Evolutionary conservation across 371 early-diverging fungal species (phyloP).

Genomic region (Entomophthora muscae): DNA sequence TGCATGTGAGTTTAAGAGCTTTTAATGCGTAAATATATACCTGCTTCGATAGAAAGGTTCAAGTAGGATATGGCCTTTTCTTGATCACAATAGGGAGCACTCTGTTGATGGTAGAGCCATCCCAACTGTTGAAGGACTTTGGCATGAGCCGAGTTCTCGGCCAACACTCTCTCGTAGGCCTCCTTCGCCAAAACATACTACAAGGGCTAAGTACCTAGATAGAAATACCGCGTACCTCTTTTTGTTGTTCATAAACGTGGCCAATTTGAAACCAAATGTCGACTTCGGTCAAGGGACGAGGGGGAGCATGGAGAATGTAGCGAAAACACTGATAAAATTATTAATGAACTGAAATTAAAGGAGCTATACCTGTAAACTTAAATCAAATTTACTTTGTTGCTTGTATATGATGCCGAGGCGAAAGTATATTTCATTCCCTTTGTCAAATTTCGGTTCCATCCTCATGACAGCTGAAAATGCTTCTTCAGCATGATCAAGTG

Average conservation of each 20-base stretch:
- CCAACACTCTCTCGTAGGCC: conserved; percentile 80
- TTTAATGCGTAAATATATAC: too few relatives aligned
- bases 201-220: neutral
- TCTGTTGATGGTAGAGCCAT: conserved; percentile 81
- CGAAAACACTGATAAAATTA: conserved; percentile 56
- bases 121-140: conserved; percentile 94
- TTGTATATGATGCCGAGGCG: conserved; percentile 94
- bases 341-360: neutral
- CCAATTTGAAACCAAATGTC: conserved; percentile 98
- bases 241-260: conserved; percentile 87
- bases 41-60: conserved; percentile 62
- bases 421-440: conserved; percentile 93
- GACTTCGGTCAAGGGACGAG: conserved; percentile 79
- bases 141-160: conserved; percentile 80
- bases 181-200: conserved; percentile 66
- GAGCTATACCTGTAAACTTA: conserved; percentile 46
- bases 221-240: conserved; percentile 37
- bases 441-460: conserved; percentile 82
- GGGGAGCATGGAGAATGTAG: conserved; percentile 77
- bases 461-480: conserved; percentile 82
- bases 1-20: too few relatives aligned
- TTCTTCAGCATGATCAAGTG: conserved; percentile 91
- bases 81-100: conserved; percentile 59
- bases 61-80: conserved; percentile 69
- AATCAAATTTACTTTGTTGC: conserved; percentile 77